A percentile compares a stretch with the other conserved stretches of the same genome.
Evolutionary conservation across 805 yeast genomes (phyloP).

Genomic region (Isabelozyma gotoi): DNA sequence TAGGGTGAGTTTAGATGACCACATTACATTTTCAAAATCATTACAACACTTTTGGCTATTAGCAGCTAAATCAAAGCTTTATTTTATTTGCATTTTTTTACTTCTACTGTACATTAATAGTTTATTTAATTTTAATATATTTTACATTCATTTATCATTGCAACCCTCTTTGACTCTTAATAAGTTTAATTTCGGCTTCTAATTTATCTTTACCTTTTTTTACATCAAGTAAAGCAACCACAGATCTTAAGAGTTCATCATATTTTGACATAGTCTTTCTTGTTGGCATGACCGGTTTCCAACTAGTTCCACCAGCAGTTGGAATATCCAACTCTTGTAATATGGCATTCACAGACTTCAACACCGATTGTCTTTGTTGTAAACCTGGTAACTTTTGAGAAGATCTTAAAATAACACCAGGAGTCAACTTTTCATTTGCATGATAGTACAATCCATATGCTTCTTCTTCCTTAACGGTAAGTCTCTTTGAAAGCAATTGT

Average conservation of each 20-base stretch:
- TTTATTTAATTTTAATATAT: neutral
- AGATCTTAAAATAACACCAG: constrained; percentile 85
- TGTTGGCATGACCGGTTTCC: constrained; percentile 87
- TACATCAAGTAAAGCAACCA: constrained; percentile 72
- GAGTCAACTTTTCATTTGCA: constrained; percentile 61
- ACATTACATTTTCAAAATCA: neutral
- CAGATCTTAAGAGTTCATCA: constrained; percentile 70
- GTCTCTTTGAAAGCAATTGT: constrained; percentile 49
- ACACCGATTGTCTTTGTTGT: constrained; percentile 64
- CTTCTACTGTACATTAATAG: neutral
- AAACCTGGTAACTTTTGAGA: constrained; percentile 46
- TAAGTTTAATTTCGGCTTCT: constrained; percentile 64
- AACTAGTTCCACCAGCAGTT: constrained; percentile 45
- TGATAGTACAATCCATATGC: constrained; percentile 82
- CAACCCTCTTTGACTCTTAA: constrained; percentile 42
- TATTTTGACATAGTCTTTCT: constrained; percentile 71
- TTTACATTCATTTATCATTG: constrained; percentile 9
- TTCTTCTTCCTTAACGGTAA: constrained; percentile 77
- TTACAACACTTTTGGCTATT: too few relatives aligned
- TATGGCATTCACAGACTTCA: constrained; percentile 69
- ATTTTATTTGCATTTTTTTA: neutral
- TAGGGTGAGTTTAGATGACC: neutral
- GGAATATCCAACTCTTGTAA: constrained; percentile 81
- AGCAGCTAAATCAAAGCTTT: too few relatives aligned
- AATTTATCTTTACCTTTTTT: constrained; percentile 86